Percentiles rank a stretch among this genome's conserved stretches.
phyloP scores from a whole-genome alignment of 2,329 filamentous ascomycete genomes.

The Exophiala calicioides region DNA sequence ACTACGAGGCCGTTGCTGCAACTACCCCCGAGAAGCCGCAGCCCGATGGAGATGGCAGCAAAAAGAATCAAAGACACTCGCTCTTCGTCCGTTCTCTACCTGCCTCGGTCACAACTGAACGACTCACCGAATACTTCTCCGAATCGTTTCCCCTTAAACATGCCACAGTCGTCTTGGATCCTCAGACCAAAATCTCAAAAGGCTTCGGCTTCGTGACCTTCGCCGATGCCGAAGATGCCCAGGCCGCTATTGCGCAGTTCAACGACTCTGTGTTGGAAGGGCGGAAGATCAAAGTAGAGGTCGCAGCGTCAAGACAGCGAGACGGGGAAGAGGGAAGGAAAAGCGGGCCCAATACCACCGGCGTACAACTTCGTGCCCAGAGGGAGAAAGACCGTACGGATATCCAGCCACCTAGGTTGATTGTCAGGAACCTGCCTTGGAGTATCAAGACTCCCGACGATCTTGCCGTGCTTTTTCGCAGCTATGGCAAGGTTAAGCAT shows the following conservation, averaged over 20 bases:
- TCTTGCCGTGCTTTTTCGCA: constrained; percentile 74
- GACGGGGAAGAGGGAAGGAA: constrained; percentile 52
- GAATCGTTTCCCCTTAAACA: constrained; percentile 94
- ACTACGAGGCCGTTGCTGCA: constrained; percentile 33
- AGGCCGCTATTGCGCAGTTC: constrained; percentile 76
- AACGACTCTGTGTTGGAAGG: constrained; percentile 77
- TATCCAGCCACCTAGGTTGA: constrained; percentile 69
- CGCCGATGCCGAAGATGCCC: constrained; percentile 86
- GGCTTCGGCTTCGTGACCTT: constrained; percentile 98
- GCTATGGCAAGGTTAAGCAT: constrained; percentile 88
- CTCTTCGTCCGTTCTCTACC: constrained; percentile 91
- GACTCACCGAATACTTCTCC: constrained; percentile 85
- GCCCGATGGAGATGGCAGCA: constrained; percentile 28
- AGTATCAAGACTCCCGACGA: constrained; percentile 86
- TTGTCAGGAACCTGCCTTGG: constrained; percentile 94
- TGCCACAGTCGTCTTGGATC: constrained; percentile 86
- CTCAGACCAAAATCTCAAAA: constrained; percentile 79
- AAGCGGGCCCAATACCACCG: constrained; percentile 39
- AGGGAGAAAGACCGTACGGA: constrained; percentile 61
- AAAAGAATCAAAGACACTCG: constrained; percentile 55
- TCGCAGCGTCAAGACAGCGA: constrained; percentile 82
- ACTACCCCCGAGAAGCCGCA: constrained; percentile 35
- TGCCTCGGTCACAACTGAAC: constrained; percentile 73
- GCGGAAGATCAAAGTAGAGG: constrained; percentile 78
- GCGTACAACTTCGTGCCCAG: constrained; percentile 43